Percentiles rank a stretch among this genome's conserved stretches.
Conservation (phyloP, 345 rosid genomes). For the Lepidium aucheri region DNA sequence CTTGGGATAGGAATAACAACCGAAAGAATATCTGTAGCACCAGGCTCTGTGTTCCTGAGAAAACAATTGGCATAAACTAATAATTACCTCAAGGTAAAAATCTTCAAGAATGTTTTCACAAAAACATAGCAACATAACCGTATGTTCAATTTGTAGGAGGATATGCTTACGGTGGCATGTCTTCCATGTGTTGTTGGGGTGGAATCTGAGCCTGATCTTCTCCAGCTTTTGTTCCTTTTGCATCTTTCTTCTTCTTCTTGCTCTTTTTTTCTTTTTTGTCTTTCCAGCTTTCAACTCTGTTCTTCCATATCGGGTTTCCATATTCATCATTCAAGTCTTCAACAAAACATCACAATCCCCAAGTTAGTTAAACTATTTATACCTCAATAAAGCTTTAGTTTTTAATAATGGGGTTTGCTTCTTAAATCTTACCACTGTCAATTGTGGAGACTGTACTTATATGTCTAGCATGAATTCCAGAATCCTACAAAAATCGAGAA, state of each 20-base stretch:
- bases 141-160: background rate
- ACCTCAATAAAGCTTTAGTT: background rate
- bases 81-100: background rate
- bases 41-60: constrained; percentile 52
- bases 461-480: constrained; percentile 87
- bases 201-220: constrained; percentile 63
- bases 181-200: constrained; percentile 84
- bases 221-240: constrained; percentile 13
- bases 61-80: background rate
- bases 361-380: background rate
- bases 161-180: constrained; percentile 44
- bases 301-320: constrained; percentile 96
- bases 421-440: constrained; percentile 65
- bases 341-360: constrained; percentile 3
- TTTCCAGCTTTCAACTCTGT: constrained; percentile 96
- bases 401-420: background rate
- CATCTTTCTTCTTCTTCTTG: constrained; percentile 42
- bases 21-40: constrained; percentile 54
- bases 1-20: constrained; percentile 51
- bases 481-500: constrained; percentile 43
- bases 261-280: constrained; percentile 88
- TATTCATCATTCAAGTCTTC: constrained; percentile 75
- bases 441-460: constrained; percentile 79
- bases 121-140: background rate
- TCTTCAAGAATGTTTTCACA: background rate